Percentiles rank a stretch among this genome's conserved stretches.
phyloP scores from a whole-genome alignment of 352 stramenopile species.

The Globisporangium solare region DNA sequence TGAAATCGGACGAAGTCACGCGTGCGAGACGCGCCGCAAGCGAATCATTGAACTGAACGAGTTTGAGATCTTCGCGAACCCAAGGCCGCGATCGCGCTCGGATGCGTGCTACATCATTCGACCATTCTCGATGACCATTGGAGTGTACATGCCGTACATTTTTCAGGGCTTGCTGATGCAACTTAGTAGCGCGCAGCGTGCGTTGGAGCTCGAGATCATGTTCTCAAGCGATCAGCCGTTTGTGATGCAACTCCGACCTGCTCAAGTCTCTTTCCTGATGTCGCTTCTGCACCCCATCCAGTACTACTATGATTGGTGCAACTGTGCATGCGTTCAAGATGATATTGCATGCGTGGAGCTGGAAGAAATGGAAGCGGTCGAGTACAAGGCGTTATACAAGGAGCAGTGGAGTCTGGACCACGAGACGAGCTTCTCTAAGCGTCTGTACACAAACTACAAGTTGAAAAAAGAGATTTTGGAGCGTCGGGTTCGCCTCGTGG shows the following conservation, averaged over 20 bases:
- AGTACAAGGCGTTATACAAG: conserved; percentile 58
- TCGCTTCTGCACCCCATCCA: conserved; percentile 48
- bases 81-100: conserved; percentile 22
- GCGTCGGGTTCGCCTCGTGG: conserved; percentile 36
- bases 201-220: conserved; percentile 49
- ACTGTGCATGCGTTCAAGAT: conserved; percentile 47
- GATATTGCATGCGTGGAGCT: conserved; percentile 63
- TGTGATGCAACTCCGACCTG: conserved; percentile 53
- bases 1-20: conserved; percentile 37
- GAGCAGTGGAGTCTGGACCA: conserved; percentile 58
- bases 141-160: conserved; percentile 56
- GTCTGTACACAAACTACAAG: conserved; percentile 32
- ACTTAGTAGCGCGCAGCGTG: conserved; percentile 26
- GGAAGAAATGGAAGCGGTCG: conserved; percentile 29
- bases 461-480: conserved; percentile 37
- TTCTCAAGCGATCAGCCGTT: conserved; percentile 31
- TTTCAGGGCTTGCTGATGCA: conserved; percentile 60
- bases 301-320: conserved; percentile 70
- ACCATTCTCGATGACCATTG: conserved; percentile 53
- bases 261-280: conserved; percentile 57
- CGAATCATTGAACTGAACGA: conserved; percentile 48
- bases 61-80: conserved; percentile 70
- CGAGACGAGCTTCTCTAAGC: conserved; percentile 33
- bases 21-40: conserved; percentile 31
- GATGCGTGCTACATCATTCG: conserved; percentile 44